phyloP scores from a whole-genome alignment of 257 asterid species.

The Scutellaria baicalensis region DNA sequence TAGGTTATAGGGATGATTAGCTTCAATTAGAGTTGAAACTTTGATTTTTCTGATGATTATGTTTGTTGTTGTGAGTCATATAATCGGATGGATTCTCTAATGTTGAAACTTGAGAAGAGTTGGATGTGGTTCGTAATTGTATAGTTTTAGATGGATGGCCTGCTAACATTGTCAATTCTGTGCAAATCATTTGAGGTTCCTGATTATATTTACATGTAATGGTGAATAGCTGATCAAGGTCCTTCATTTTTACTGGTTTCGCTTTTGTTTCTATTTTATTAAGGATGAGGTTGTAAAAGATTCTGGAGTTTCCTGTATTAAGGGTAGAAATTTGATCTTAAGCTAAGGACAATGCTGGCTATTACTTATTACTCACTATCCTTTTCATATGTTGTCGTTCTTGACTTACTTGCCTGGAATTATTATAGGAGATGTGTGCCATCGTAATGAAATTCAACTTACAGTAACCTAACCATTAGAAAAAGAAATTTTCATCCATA shows the following conservation, averaged over 20 bases:
- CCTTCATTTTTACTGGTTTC: neutral
- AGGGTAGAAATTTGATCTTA: neutral
- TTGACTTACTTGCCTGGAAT: neutral
- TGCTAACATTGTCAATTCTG: neutral
- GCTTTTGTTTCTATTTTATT: neutral
- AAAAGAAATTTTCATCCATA: neutral
- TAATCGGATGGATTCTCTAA: neutral
- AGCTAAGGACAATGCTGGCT: neutral
- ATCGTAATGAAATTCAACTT: neutral
- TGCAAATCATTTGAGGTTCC: neutral
- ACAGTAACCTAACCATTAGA: neutral
- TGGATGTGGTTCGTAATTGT: neutral
- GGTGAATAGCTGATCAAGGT: neutral
- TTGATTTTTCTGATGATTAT: neutral
- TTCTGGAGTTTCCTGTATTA: neutral
- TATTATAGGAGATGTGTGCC: neutral
- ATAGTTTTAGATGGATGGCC: neutral
- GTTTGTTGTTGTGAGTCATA: neutral
- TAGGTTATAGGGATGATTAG: neutral
- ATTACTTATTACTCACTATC: neutral
- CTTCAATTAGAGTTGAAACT: neutral
- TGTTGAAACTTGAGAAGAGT: neutral
- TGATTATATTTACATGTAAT: neutral
- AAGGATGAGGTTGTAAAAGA: neutral
- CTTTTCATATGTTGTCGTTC: neutral